Conservation (phyloP, 441 rosid genomes). For the Codiaeum variegatum region DNA sequence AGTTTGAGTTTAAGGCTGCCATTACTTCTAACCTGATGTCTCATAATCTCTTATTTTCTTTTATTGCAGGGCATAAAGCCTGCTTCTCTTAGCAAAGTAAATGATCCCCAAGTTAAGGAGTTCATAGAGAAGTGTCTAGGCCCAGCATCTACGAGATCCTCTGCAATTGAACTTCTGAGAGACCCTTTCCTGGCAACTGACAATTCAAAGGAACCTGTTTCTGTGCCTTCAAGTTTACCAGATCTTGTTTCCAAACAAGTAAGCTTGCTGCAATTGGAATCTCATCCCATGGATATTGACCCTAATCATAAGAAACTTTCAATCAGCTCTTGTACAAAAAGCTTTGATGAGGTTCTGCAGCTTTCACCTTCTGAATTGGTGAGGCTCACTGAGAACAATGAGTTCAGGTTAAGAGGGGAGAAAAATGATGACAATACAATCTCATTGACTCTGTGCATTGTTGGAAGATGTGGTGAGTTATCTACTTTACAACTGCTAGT, state of each 20-base stretch:
- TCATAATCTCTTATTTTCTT: slow-evolving; percentile 1
- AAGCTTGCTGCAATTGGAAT: slow-evolving; percentile 33
- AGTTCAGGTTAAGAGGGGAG: slow-evolving; percentile 51
- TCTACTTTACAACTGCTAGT: not conserved
- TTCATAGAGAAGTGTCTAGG: slow-evolving; percentile 86
- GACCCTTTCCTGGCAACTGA: slow-evolving; percentile 65
- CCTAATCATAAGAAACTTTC: slow-evolving; percentile 39
- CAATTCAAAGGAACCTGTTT: slow-evolving; percentile 36
- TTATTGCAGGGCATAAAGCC: slow-evolving; percentile 67
- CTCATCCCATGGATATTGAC: slow-evolving; percentile 66
- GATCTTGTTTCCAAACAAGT: slow-evolving; percentile 27
- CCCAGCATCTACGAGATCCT: slow-evolving; percentile 57
- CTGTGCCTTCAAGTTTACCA: slow-evolving; percentile 23
- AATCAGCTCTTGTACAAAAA: slow-evolving; percentile 33
- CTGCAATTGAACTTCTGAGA: slow-evolving; percentile 65
- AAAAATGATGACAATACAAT: slow-evolving; percentile 43
- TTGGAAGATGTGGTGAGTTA: slow-evolving; percentile 37
- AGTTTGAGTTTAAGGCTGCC: slow-evolving; percentile 18
- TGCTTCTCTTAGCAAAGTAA: slow-evolving; percentile 67
- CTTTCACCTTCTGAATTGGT: slow-evolving; percentile 37
- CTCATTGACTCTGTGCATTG: slow-evolving; percentile 51
- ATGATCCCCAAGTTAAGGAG: slow-evolving; percentile 57
- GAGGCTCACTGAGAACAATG: slow-evolving; percentile 35
- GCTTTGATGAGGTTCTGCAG: slow-evolving; percentile 29
- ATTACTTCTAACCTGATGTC: not conserved